Percentiles rank a stretch among this genome's conserved stretches.
phyloP scores from a whole-genome alignment of 345 rosid genomes.

The Litchi chinensis region DNA sequence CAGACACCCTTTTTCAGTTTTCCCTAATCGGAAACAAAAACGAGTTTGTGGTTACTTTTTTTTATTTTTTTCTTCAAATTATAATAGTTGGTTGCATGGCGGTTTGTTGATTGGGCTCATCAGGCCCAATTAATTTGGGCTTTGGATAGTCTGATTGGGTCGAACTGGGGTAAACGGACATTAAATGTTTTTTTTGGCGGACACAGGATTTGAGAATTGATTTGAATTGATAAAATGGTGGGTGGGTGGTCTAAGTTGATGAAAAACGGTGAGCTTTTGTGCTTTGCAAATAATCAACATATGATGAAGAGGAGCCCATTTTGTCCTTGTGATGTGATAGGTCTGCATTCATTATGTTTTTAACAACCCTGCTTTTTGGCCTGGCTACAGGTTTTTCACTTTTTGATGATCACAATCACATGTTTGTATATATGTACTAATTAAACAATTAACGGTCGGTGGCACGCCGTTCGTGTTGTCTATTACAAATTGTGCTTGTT shows the following conservation, averaged over 20 bases:
- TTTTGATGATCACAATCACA: not conserved
- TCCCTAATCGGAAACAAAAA: not conserved
- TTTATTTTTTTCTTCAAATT: not conserved
- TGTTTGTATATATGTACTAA: not conserved
- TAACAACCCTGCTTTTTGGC: not conserved
- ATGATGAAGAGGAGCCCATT: conserved; percentile 18
- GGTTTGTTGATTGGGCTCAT: not conserved
- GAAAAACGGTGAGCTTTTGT: not conserved
- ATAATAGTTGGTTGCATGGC: not conserved
- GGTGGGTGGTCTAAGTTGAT: not conserved
- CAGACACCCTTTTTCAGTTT: not conserved
- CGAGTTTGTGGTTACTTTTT: not conserved
- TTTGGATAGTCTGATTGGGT: not conserved
- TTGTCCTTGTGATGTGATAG: conserved; percentile 6
- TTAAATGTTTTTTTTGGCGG: too few species aligned
- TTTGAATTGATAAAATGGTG: not conserved
- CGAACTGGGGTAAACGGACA: not conserved
- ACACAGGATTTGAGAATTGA: too few species aligned
- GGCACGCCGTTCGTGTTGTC: not conserved
- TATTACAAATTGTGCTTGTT: not conserved
- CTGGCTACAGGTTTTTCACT: not conserved
- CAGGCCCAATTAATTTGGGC: not conserved
- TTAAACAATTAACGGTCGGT: not conserved
- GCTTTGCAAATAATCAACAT: conserved; percentile 20
- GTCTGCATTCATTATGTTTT: conserved; percentile 2